Base-by-base conservation (phyloP, 2,329 filamentous ascomycete species). In the Akanthomyces muscarius region DNA sequence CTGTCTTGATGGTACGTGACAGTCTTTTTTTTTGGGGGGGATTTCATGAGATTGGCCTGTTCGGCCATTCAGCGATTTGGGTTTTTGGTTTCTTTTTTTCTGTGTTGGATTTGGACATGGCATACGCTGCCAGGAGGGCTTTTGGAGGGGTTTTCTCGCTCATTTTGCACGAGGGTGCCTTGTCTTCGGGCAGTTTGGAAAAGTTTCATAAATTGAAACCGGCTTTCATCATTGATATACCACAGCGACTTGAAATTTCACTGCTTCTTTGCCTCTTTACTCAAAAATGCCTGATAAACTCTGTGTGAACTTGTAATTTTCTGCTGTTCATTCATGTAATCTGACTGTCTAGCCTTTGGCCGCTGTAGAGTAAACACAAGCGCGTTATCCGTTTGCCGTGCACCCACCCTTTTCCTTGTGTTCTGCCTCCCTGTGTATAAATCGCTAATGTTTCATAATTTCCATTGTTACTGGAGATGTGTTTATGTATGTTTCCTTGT, bases 361-460 rank as follows among this genome's bases (percentile, higher is more conserved):
- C 23, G 14, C 23, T 25, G 47, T 54, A 18, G 36, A 54, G 18
- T 8, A 28, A 33, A 10, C 38, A 21, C 33, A 21, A 41, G 21
- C 51, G 21, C 33, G 28, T 5, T 11, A 41, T 18, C 28, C 25
- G 13, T 38, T 25, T 33, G 33, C 36, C n/a, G 16, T 51, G 25
- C 16, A 28, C 16, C 13, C 16, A 8, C 30, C 54, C 6, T 7
- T 10, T 16, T 55, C 8, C 14, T 8, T 36, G 33, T 8, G 2
- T 36, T 11, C 25, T 28, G 5, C 18, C 4, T 11, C 28, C 10
- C 16, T 18, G 1, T 55, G 18, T 44, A 30, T 55, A 44, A 55
- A 55, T 55, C 52, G 52, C 52, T 55, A 55, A 55, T 44, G 36
- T 48, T 33, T n/a, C 14, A 55, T 42, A 45, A 30, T 41, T 5